Percentiles rank a stretch among this genome's conserved stretches.
These are phyloP conservation scores for Lachancea meyersii DNA, from an alignment of 805 yeast species.

Conservation along the genomic window DNA sequence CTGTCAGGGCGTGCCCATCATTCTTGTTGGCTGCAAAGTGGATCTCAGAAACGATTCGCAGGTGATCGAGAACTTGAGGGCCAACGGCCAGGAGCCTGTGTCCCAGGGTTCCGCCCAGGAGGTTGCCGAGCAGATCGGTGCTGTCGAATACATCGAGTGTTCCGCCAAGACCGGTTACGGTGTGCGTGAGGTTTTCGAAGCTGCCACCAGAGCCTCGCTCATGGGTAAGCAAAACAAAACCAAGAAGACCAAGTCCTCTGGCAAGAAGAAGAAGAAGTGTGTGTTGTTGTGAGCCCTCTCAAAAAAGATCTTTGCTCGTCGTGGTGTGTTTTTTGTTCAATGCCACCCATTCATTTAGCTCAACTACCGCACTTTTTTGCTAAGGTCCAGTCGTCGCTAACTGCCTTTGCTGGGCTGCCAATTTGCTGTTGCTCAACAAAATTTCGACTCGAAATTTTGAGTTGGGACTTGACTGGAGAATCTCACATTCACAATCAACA, in stretches of 20 bases:
- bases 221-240: constrained; percentile 40
- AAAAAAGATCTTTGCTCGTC: neutral
- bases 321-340: too few relatives aligned
- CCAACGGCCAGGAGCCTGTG: constrained; percentile 29
- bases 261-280: constrained; percentile 22
- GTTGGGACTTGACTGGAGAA: too few relatives aligned
- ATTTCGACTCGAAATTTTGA: too few relatives aligned
- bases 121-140: constrained; percentile 72
- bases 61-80: constrained; percentile 64
- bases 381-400: too few relatives aligned
- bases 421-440: too few relatives aligned
- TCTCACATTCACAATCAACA: too few relatives aligned
- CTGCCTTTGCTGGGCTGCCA: too few relatives aligned
- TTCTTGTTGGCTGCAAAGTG: constrained; percentile 84
- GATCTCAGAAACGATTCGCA: constrained; percentile 79
- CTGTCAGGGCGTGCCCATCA: constrained; percentile 90
- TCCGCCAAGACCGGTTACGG: constrained; percentile 89
- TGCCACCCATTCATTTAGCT: too few relatives aligned
- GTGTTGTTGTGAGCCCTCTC: constrained; percentile 12
- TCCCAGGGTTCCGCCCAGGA: constrained; percentile 47
- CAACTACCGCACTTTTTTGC: too few relatives aligned
- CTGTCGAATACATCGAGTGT: constrained; percentile 74
- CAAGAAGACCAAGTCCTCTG: constrained; percentile 14
- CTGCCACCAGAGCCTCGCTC: constrained; percentile 79
- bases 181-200: constrained; percentile 86